Percentiles rank a stretch among this genome's conserved stretches.
These are phyloP conservation scores for Candida chauliodis DNA, from an alignment of 805 yeast genomes.

Conservation along the genomic window DNA sequence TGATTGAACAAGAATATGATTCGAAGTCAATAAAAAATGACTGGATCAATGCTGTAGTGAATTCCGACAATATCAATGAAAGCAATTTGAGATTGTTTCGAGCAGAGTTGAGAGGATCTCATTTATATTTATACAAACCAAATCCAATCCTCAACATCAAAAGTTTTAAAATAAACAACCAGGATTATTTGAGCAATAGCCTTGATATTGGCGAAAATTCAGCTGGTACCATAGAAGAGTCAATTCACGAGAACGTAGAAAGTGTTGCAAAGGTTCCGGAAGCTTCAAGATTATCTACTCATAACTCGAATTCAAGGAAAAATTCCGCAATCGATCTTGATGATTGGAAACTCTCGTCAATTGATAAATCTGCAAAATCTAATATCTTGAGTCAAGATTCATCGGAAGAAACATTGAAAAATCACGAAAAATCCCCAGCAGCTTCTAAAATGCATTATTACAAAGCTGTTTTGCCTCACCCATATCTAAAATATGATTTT, in stretches of 20 bases:
- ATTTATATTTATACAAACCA: conserved; percentile 57
- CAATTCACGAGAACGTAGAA: not conserved
- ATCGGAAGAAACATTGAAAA: not conserved
- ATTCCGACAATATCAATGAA: conserved; percentile 29
- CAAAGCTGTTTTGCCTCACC: conserved; percentile 30
- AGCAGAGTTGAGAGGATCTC: conserved; percentile 70
- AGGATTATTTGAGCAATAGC: not conserved
- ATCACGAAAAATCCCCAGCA: not conserved
- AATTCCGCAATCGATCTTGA: not conserved
- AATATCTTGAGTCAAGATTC: no score
- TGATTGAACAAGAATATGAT: conserved; percentile 31
- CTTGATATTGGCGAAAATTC: not conserved
- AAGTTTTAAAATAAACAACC: conserved; percentile 21
- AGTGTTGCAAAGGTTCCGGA: not conserved
- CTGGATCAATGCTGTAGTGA: conserved; percentile 38
- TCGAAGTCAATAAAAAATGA: conserved; percentile 23
- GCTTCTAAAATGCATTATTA: conserved; percentile 19
- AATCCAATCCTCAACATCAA: conserved; percentile 44
- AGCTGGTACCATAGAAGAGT: no score
- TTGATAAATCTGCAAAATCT: not conserved
- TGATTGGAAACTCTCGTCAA: not conserved
- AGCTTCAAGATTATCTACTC: not conserved
- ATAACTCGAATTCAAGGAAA: not conserved
- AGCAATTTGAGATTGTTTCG: conserved; percentile 47
- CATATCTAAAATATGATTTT: conserved; percentile 43